Evolutionary conservation across 306 rosid genomes (phyloP).

Genomic region (Nissolia schottii): DNA sequence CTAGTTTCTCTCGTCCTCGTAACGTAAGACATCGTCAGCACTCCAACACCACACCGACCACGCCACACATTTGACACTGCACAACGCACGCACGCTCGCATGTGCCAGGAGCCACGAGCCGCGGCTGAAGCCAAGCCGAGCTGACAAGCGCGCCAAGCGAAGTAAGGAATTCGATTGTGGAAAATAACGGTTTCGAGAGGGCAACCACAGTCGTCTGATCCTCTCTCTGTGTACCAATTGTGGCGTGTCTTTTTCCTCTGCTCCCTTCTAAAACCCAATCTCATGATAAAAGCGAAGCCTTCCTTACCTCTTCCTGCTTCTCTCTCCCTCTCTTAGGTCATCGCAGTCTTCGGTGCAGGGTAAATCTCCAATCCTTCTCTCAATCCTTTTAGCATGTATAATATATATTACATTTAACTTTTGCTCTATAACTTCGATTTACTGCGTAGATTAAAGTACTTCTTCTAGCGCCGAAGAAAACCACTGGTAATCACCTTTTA

Average conservation of each 20-base stretch:
- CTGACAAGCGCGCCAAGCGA: conserved; percentile 45
- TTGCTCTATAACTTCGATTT: background rate
- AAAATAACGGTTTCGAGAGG: conserved; percentile 44
- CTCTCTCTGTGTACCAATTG: conserved; percentile 20
- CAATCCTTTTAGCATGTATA: too few relatives aligned
- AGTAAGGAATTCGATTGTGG: conserved; percentile 34
- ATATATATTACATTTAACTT: too few relatives aligned
- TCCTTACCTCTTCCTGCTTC: background rate
- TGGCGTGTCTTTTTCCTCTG: conserved; percentile 20
- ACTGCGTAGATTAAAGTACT: background rate
- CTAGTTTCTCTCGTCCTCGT: background rate
- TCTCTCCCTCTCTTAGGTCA: conserved; percentile 19
- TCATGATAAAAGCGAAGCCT: background rate
- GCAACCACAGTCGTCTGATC: conserved; percentile 46
- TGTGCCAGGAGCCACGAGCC: background rate
- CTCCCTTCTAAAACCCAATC: conserved; percentile 8
- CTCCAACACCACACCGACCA: background rate
- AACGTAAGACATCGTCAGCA: background rate
- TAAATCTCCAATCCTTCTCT: conserved; percentile 4
- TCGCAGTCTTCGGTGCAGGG: conserved; percentile 28
- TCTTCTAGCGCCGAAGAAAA: background rate
- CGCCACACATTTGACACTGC: too few relatives aligned
- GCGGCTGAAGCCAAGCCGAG: background rate
- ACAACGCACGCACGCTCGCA: background rate
- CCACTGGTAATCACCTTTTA: conserved; percentile 1